phyloP scores from a whole-genome alignment of 2,329 filamentous ascomycete species.

The Alternaria tenuissima region DNA sequence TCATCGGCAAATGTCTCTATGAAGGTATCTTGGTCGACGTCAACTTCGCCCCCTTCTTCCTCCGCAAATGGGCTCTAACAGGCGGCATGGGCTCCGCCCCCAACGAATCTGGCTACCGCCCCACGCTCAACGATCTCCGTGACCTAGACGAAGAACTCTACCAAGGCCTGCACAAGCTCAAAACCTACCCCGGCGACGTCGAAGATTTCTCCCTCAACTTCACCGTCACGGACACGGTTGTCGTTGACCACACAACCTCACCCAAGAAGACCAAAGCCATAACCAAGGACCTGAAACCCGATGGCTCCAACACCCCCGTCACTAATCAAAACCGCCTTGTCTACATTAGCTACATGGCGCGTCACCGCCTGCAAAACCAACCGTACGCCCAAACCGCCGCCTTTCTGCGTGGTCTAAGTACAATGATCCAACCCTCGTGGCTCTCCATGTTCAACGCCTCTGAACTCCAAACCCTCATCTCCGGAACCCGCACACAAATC shows the following conservation, averaged over 20 bases:
- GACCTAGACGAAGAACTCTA: constrained; percentile 93
- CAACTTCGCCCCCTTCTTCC: constrained; percentile 92
- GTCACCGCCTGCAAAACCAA: constrained; percentile 84
- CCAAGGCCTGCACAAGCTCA: constrained; percentile 80
- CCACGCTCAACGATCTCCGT: constrained; percentile 92
- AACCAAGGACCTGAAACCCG: constrained; percentile 77
- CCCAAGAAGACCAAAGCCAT: constrained; percentile 64
- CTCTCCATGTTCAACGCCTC: constrained; percentile 98
- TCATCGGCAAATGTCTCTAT: constrained; percentile 96
- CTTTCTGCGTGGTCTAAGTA: constrained; percentile 84
- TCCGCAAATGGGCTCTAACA: constrained; percentile 90
- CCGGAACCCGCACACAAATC: constrained; percentile 85
- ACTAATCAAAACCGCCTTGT: constrained; percentile 91
- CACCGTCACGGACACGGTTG: constrained; percentile 77
- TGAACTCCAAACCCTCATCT: constrained; percentile 91
- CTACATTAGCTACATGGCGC: constrained; percentile 93
- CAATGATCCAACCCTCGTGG: constrained; percentile 92
- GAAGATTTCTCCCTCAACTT: constrained; percentile 85
- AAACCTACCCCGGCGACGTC: constrained; percentile 85
- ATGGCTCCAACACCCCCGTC: constrained; percentile 78
- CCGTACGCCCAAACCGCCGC: constrained; percentile 82
- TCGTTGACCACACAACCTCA: constrained; percentile 42
- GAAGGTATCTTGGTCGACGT: constrained; percentile 96
- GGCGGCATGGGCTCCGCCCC: constrained; percentile 69
- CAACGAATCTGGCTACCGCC: constrained; percentile 77